Conservation (phyloP, 371 early-diverging fungal species). For the Catenaria anguillulae region DNA sequence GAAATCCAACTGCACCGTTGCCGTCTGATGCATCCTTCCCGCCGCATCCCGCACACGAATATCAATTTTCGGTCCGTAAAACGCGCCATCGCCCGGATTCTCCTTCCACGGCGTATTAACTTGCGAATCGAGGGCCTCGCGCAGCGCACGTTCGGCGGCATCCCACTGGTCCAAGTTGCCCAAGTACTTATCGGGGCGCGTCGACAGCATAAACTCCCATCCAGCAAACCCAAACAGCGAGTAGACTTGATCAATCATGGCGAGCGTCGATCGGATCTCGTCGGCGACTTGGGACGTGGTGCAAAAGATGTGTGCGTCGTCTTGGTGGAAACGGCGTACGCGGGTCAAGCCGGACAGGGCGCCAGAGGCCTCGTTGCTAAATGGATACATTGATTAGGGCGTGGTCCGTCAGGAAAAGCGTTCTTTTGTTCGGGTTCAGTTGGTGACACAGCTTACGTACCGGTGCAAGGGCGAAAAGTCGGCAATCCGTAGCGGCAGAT, state of each 20-base stretch:
- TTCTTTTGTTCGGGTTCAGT: no score
- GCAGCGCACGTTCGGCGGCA: constrained; percentile 70
- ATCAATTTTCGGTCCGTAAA: constrained; percentile 99
- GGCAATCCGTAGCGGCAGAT: constrained; percentile 94
- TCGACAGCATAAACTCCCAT: constrained; percentile 79
- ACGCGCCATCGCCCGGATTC: constrained; percentile 98
- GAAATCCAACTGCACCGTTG: constrained; percentile 98
- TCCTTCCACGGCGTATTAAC: constrained; percentile 55
- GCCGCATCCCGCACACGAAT: constrained; percentile 91
- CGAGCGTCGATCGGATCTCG: constrained; percentile 69
- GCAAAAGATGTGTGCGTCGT: constrained; percentile 99
- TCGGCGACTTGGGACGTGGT: constrained; percentile 54
- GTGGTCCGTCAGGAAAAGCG: no score
- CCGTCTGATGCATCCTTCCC: constrained; percentile 88
- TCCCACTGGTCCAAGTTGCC: constrained; percentile 89
- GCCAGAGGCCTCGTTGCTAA: constrained; percentile 89
- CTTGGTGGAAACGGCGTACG: constrained; percentile 99
- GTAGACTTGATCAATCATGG: constrained; percentile 81
- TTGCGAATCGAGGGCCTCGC: constrained; percentile 57
- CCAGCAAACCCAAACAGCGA: constrained; percentile 64
- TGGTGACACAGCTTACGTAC: no score
- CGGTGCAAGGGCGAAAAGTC: constrained; percentile 99
- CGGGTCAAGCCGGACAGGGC: constrained; percentile 95
- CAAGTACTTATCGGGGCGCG: constrained; percentile 92
- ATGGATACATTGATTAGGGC: not conserved